A percentile compares a stretch with the other conserved stretches of the same genome.
phyloP scores from a whole-genome alignment of 495 filamentous ascomycete species.

The Xylaria palmicola region DNA sequence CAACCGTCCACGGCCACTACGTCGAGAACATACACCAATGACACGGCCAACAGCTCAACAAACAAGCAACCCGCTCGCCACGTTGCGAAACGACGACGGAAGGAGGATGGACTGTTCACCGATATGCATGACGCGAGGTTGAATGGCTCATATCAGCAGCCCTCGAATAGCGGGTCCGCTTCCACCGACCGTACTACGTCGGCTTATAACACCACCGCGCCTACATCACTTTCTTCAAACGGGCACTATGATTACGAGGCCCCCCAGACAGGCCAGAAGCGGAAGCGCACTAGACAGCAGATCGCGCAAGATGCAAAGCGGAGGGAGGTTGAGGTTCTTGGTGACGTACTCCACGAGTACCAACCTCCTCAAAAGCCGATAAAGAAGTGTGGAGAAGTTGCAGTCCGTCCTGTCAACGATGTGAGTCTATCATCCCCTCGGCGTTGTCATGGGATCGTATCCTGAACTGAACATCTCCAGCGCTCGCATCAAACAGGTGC shows the following conservation, averaged over 20 bases:
- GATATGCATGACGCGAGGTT: slow-evolving; percentile 63
- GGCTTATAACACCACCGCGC: slow-evolving; percentile 79
- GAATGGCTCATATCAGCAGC: slow-evolving; percentile 65
- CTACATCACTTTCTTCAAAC: slow-evolving; percentile 75
- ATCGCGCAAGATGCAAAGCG: slow-evolving; percentile 78
- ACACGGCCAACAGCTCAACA: slow-evolving; percentile 22
- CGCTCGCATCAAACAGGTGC: slow-evolving; percentile 52
- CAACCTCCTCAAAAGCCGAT: slow-evolving; percentile 81
- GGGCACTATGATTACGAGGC: slow-evolving; percentile 59
- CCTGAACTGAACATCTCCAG: slow-evolving; percentile 25
- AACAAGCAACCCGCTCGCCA: slow-evolving; percentile 28
- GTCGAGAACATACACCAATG: slow-evolving; percentile 32
- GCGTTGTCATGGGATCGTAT: background rate
- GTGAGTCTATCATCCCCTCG: slow-evolving; percentile 57
- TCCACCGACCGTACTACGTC: slow-evolving; percentile 89
- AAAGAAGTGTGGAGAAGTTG: slow-evolving; percentile 89
- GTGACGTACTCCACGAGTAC: slow-evolving; percentile 75
- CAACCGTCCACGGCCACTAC: slow-evolving; percentile 27
- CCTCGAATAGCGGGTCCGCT: slow-evolving; percentile 66
- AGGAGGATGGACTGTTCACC: slow-evolving; percentile 42
- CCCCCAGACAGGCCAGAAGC: slow-evolving; percentile 66
- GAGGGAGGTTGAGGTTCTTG: slow-evolving; percentile 62
- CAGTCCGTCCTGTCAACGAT: slow-evolving; percentile 76
- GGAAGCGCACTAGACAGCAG: slow-evolving; percentile 80
- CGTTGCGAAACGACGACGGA: slow-evolving; percentile 48